Evolutionary conservation across 1,139 yeast species (phyloP), one percentile per base, ranked within the genome.

Genomic region (Candida gigantensis): DNA sequence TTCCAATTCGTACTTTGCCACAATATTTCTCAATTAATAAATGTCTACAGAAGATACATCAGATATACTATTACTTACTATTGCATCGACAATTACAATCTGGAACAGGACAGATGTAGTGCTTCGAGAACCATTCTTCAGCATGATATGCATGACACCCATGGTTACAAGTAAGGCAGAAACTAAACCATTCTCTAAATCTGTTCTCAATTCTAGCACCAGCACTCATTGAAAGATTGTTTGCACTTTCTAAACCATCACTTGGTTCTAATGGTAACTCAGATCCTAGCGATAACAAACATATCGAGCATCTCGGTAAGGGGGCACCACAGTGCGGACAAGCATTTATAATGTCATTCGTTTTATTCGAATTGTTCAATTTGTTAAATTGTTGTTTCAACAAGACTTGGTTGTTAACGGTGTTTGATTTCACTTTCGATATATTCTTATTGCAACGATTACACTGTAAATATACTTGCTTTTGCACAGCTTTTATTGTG

Each of bases 71-170:
- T 47, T 57, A 68, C 36, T 65, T 68, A 49, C 72, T 75, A 48
- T 80, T 85, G 57, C 97, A 90, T 35, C 79, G 68, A 55, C 97
- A 92, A 34, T 74, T 71, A 52, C 97, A 92, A 36, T 89, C 96
- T 0, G 97, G 96, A 2, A 90, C 96, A 0, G 98, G 97, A 55
- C 98, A 92, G 2, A 86, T 78, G 40, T 76, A 78, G 51, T 90
- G 96, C 56, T 82, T 83, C 13, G 83, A 75, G 55, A 92, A 92
- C 97, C 97, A 92, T 53, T 88, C 95, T 48, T 85, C 89, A 0
- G 97, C 97, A 58, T 92, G 97, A 11, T 84, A 88, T 0, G 95
- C 90, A 62, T 92, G 98, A 74, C 84, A 81, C 1, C 97, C 96
- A 53, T 92, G 97, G 55, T 84, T 87, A 57, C 97, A 92, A 18